Conservation (phyloP, 192 early-diverging fungal species). For the Backusella liffmaniae region DNA sequence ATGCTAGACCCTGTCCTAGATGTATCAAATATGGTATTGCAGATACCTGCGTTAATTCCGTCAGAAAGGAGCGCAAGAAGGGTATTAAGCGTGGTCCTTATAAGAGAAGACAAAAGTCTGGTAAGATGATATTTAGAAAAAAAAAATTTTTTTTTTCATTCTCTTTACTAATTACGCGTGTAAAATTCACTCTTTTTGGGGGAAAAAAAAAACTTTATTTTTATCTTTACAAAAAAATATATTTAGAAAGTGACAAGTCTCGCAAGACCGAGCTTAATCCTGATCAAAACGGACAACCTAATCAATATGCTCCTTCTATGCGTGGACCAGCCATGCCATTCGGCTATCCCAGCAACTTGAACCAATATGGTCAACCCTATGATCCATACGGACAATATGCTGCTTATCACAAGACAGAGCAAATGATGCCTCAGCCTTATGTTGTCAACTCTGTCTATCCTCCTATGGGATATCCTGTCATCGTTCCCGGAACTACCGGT, state of each 20-base stretch:
- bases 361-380: conserved; percentile 25
- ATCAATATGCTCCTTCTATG: conserved; percentile 19
- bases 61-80: conserved; percentile 77
- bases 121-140: background rate
- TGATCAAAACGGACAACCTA: conserved; percentile 8
- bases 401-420: conserved; percentile 18
- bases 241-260: background rate
- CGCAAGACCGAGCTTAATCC: conserved; percentile 2
- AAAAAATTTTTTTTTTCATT: conserved; percentile 8
- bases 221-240: background rate
- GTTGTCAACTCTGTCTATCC: conserved; percentile 28
- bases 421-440: conserved; percentile 19
- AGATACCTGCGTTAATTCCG: conserved; percentile 72
- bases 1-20: conserved; percentile 78
- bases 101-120: conserved; percentile 47
- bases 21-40: conserved; percentile 74
- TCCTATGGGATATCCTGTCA: conserved; percentile 23
- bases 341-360: conserved; percentile 15
- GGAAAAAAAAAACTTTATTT: background rate
- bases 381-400: conserved; percentile 19
- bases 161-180: background rate
- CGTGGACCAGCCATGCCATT: conserved; percentile 22
- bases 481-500: conserved; percentile 15
- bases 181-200: conserved; percentile 3
- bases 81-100: conserved; percentile 87